phyloP scores from a whole-genome alignment of 441 rosid genomes.

The Dalechampia spathulata region DNA sequence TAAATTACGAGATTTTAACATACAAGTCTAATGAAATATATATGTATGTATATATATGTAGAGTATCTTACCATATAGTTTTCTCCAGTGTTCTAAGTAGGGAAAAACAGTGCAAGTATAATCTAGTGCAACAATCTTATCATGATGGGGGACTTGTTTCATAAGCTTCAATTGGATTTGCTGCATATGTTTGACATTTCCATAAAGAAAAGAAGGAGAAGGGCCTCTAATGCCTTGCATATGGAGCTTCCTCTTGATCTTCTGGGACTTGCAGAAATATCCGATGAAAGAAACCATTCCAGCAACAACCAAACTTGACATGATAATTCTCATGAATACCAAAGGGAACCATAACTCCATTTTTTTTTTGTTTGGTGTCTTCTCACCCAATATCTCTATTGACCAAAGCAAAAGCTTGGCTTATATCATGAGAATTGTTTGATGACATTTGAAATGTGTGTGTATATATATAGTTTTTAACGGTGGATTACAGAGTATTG shows the following conservation, averaged over 20 bases:
- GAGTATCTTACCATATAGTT: constrained; percentile 43
- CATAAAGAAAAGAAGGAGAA: constrained; percentile 41
- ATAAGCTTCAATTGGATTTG: constrained; percentile 29
- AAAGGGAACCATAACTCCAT: too few relatives aligned
- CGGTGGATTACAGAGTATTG: too few relatives aligned
- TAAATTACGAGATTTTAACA: too few relatives aligned
- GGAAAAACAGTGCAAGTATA: constrained; percentile 67
- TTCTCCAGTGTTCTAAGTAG: constrained; percentile 65
- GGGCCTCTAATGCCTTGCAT: constrained; percentile 69
- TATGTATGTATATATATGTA: too few relatives aligned
- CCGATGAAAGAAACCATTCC: constrained; percentile 4
- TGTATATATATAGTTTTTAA: too few relatives aligned
- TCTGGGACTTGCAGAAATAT: constrained; percentile 23
- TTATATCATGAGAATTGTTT: too few relatives aligned
- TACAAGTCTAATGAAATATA: too few relatives aligned
- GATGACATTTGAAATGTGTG: too few relatives aligned
- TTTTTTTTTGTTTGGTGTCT: too few relatives aligned
- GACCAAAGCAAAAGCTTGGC: too few relatives aligned
- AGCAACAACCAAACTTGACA: not conserved
- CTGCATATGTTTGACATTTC: constrained; percentile 69
- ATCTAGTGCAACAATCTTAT: constrained; percentile 44
- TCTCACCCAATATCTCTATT: too few relatives aligned
- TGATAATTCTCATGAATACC: too few relatives aligned
- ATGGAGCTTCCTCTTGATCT: constrained; percentile 36
- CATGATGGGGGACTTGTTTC: constrained; percentile 2